Evolutionary conservation across 805 yeast species (phyloP), one percentile per base, ranked within the genome.

Genomic region (Wickerhamomyces chaumierensis): DNA sequence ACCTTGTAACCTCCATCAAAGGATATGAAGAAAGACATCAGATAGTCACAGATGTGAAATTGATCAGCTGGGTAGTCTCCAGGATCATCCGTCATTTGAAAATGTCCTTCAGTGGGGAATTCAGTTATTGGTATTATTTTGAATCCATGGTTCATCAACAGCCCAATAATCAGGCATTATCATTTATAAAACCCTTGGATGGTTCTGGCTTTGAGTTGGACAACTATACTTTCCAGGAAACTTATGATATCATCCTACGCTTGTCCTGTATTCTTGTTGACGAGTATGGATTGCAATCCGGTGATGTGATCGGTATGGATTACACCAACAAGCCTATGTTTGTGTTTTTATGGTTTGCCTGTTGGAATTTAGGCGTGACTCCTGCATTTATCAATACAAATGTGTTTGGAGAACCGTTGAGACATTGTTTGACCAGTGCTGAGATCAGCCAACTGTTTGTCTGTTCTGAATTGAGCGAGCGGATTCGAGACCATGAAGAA

Each of bases 311-410:
- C 35, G 94, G 83, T 0, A 51, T 90, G 34, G 80, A 79, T 51
- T 81, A 75, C 53, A 80, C 83, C 52, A 88, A 88, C 59, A 85
- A 81, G 54, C 95, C 95, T 2, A 63, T 86, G 44, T 84, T 83
- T 50, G 60, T 88, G 14, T 68, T 87, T 39, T 55, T 82, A 32
- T 84, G 95, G 94, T 68, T 83, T 39, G 82, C 95, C 0, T 60
- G 82, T 36, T 88, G 96, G 96, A 83, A 85, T 51, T 67, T 88
- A 39, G 96, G 96, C 33, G 95, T 95, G 1, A 58, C 69, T 8
- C 96, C 96, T 0, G 87, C 95, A 1, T 81, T 90, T 49, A 62
- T 90, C 51, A 88, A 88, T 61, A 84, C 78, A 62, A 88, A 87
- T 57, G 68, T 81, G 36, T 66, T 69, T 38, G 87, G 85, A 19